Conservation (phyloP, 495 filamentous ascomycete species). For the Massariosphaeria phaeospora region DNA sequence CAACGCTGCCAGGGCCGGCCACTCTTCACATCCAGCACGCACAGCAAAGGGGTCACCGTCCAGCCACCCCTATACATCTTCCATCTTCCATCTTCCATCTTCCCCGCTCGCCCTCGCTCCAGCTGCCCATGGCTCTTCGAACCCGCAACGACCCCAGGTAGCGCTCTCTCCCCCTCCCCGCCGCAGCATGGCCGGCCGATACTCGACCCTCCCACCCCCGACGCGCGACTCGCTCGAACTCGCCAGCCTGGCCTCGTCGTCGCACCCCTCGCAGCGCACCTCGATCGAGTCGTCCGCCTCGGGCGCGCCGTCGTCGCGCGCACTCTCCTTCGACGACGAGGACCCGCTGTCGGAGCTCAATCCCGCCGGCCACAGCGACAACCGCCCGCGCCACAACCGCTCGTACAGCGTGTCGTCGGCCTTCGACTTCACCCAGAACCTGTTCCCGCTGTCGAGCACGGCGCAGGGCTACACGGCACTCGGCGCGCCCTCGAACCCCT, state of each 20-base stretch:
- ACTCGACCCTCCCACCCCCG: constrained; percentile 41
- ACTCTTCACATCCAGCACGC: not conserved
- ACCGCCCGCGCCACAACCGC: constrained; percentile 53
- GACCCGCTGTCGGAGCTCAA: constrained; percentile 64
- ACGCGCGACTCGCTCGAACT: constrained; percentile 93
- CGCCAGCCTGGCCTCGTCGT: constrained; percentile 85
- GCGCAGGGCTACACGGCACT: constrained; percentile 73
- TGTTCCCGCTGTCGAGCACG: constrained; percentile 89
- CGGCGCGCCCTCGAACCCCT: constrained; percentile 58
- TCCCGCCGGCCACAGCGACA: constrained; percentile 46
- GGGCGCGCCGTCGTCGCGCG: constrained; percentile 84
- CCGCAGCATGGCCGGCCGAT: constrained; percentile 34
- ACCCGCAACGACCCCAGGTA: constrained; percentile 5
- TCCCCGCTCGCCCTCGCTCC: no score
- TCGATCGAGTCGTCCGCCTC: constrained; percentile 72
- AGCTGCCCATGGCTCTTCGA: constrained; percentile 11
- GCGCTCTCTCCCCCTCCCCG: not conserved
- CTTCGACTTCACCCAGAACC: constrained; percentile 86
- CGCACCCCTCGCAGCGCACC: constrained; percentile 52
- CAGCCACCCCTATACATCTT: not conserved
- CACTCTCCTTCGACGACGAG: constrained; percentile 80
- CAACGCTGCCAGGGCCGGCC: no score
- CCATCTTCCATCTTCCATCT: not conserved
- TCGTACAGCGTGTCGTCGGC: constrained; percentile 86
- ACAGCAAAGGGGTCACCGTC: no score